Base-by-base conservation (phyloP, 768 basidiomycete genomes). In the Suillus decipiens region DNA sequence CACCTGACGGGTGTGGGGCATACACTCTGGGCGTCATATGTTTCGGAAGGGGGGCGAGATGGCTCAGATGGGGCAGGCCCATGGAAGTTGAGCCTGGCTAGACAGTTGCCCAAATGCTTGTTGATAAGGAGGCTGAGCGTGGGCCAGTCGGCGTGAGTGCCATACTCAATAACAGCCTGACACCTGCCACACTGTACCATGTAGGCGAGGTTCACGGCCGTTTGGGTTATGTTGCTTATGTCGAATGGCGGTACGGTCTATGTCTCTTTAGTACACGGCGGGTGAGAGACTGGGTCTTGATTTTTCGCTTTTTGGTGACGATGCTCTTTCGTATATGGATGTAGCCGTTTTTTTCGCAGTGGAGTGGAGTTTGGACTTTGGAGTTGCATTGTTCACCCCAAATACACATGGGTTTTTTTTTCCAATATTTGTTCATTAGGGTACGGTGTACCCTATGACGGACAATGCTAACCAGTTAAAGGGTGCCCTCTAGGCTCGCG, bases 81-180 rank as follows among this genome's bases (percentile, higher is more conserved):
- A 39, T 57, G 17, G 15, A 56, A 2, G 5, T 24, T 10, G 55
- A 57, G 17, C 3, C 15, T 41, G 17, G 56, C 39, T n/a, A 72
- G 75, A 43, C 74, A 76, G 28, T 64, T 66, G 22, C 66, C 47
- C 67, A 66, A 73, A 66, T 76, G 74, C 61, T 66, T 63, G 64
- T 66, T 71, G 50, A 53, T 72, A 60, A 74, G 64, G 63, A 65
- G 64, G 71, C 15, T 71, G 68, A 75, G 63, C 19, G 67, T 63
- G 43, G 60, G 24, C 74, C 74, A 75, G 0, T 63, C 55, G 6
- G 67, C 33, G 15, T 69, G 69, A 53, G 42, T 67, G 63, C 58
- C 68, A 67, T 76, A 75, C 66, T 68, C 68, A 41, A 75, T 75
- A 45, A 61, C 62, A 39, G 61, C 65, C 55, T 37, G 33, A 59